Percentiles rank a stretch among this genome's conserved stretches.
These are phyloP conservation scores for Arabis hirsuta DNA, from an alignment of 345 rosid genomes.

Conservation along the genomic window DNA sequence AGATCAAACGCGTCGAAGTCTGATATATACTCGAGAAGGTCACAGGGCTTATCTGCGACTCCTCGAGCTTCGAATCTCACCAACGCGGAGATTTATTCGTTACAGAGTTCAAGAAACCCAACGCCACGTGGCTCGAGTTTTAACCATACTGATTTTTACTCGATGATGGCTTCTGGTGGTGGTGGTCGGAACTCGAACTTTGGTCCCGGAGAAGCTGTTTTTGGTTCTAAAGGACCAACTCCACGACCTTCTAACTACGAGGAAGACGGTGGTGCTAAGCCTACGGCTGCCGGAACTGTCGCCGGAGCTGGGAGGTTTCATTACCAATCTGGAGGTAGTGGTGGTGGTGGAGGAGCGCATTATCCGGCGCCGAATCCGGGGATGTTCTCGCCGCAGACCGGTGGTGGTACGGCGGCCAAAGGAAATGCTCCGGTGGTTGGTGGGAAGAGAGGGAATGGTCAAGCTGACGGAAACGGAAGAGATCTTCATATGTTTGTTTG, in stretches of 20 bases:
- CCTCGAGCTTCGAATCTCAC: slow-evolving; percentile 56
- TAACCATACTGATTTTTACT: slow-evolving; percentile 55
- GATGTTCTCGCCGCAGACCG: slow-evolving; percentile 72
- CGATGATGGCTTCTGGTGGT: slow-evolving; percentile 45
- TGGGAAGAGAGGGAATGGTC: slow-evolving; percentile 55
- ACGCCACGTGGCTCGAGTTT: slow-evolving; percentile 61
- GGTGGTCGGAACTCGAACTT: slow-evolving; percentile 68
- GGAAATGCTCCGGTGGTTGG: slow-evolving; percentile 40
- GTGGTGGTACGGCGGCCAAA: slow-evolving; percentile 35
- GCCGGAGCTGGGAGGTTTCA: slow-evolving; percentile 55
- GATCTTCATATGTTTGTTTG: slow-evolving; percentile 98
- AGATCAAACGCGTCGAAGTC: slow-evolving; percentile 52
- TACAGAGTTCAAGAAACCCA: slow-evolving; percentile 51
- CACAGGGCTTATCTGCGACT: slow-evolving; percentile 50
- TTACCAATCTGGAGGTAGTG: slow-evolving; percentile 46
- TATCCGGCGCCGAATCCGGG: slow-evolving; percentile 97
- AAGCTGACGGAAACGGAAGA: slow-evolving; percentile 52
- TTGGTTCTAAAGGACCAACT: slow-evolving; percentile 76
- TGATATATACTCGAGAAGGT: slow-evolving; percentile 49
- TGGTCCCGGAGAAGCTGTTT: slow-evolving; percentile 68
- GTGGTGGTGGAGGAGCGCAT: slow-evolving; percentile 60
- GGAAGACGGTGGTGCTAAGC: slow-evolving; percentile 57
- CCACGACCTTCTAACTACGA: slow-evolving; percentile 88
- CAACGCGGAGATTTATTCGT: slow-evolving; percentile 58
- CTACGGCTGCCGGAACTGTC: slow-evolving; percentile 18